Conservation (phyloP, 2,329 filamentous ascomycete genomes). For the Neoascochyta sp. region DNA sequence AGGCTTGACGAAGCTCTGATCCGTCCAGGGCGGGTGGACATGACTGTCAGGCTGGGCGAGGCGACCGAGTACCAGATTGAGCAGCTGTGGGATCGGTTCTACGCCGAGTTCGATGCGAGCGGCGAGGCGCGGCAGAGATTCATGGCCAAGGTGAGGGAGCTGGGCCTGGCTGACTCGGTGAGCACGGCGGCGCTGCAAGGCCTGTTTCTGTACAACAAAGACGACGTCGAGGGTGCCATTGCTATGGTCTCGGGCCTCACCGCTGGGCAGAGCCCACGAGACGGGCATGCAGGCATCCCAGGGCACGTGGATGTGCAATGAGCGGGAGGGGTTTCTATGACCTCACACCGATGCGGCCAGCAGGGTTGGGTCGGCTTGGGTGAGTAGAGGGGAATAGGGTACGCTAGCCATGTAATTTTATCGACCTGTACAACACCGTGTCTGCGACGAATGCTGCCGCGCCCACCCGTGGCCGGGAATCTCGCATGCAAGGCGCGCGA, state of each 20-base stretch:
- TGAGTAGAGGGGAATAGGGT: no score
- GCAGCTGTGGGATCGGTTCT: conserved; percentile 92
- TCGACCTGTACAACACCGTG: no score
- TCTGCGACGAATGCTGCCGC: no score
- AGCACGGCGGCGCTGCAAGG: conserved; percentile 93
- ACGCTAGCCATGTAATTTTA: no score
- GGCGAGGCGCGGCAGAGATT: conserved; percentile 65
- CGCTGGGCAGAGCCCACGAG: conserved; percentile 21
- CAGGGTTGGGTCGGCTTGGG: no score
- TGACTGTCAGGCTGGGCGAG: conserved; percentile 86
- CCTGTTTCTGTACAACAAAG: conserved; percentile 93
- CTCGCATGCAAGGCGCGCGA: no score
- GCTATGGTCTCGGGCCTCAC: conserved; percentile 65
- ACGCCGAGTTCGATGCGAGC: conserved; percentile 71
- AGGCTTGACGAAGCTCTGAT: conserved; percentile 85
- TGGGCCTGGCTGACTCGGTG: conserved; percentile 67
- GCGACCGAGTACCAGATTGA: conserved; percentile 80
- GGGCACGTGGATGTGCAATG: conserved; percentile 30
- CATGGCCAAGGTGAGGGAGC: conserved; percentile 62
- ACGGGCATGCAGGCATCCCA: conserved; percentile 28
- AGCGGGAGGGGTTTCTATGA: conserved; percentile 12
- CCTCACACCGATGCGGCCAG: conserved; percentile 10
- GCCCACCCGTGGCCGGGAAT: no score
- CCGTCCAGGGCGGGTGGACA: conserved; percentile 85
- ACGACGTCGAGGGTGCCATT: conserved; percentile 82